Conservation (phyloP, 495 filamentous ascomycete genomes). For the Aspergillus indologenus region DNA sequence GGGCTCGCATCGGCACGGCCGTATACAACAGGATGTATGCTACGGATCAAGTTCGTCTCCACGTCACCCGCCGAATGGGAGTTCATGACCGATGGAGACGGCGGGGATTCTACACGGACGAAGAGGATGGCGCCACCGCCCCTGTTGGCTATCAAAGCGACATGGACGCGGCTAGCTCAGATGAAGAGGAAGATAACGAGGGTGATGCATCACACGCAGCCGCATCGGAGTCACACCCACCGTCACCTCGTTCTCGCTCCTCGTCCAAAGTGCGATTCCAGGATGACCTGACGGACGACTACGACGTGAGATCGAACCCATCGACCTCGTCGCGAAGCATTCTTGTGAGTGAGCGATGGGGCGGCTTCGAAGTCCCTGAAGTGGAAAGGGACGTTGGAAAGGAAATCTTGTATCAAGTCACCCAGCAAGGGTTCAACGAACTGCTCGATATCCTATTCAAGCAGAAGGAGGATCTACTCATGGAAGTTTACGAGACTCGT, state of each 20-base stretch:
- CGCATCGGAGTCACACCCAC: conserved; percentile 45
- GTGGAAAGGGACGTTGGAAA: conserved; percentile 78
- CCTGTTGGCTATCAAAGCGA: conserved; percentile 66
- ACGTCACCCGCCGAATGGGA: conserved; percentile 46
- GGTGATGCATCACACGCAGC: conserved; percentile 32
- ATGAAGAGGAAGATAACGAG: conserved; percentile 23
- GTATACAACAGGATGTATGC: conserved; percentile 41
- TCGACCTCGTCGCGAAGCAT: conserved; percentile 78
- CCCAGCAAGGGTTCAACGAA: conserved; percentile 88
- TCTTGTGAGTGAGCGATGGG: conserved; percentile 73
- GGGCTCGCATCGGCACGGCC: conserved; percentile 39
- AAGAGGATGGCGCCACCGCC: conserved; percentile 66
- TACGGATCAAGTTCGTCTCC: conserved; percentile 37
- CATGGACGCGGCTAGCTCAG: conserved; percentile 46
- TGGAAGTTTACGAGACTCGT: conserved; percentile 64
- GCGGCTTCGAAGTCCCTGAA: conserved; percentile 75
- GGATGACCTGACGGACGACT: conserved; percentile 65
- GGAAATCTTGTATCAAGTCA: conserved; percentile 86
- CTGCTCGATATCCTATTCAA: conserved; percentile 83
- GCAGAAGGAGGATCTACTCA: conserved; percentile 70
- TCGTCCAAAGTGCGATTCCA: conserved; percentile 83
- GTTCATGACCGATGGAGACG: conserved; percentile 70
- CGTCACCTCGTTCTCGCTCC: conserved; percentile 69
- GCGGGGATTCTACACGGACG: conserved; percentile 74
- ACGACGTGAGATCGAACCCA: conserved; percentile 70